These are phyloP conservation scores for Paraurostyla sp. DNA, from an alignment of 73 alveolate species.

Conservation along the genomic window DNA sequence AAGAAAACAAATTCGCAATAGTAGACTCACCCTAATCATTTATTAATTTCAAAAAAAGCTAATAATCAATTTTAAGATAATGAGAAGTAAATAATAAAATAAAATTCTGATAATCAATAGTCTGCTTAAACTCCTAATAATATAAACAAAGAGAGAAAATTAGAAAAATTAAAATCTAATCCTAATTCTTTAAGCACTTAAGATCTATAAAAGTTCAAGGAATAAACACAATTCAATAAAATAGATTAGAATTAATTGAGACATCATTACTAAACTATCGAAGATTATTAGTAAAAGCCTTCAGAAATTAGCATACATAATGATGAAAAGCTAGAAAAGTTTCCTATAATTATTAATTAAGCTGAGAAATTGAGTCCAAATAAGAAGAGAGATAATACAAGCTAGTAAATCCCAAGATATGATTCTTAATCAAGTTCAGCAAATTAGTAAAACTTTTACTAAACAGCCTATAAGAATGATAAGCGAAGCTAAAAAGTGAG, in stretches of 20 bases:
- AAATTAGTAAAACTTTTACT: neutral
- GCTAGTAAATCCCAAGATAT: neutral
- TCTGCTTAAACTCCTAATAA: neutral
- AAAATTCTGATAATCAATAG: neutral
- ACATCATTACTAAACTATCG: neutral
- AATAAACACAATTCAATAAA: neutral
- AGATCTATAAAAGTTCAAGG: neutral
- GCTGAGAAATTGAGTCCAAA: neutral
- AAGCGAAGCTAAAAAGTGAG: neutral
- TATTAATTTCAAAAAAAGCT: neutral
- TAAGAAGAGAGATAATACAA: neutral
- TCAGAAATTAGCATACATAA: neutral
- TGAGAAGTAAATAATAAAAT: too few relatives aligned
- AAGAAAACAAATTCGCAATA: neutral
- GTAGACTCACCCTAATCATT: neutral
- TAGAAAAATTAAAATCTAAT: neutral
- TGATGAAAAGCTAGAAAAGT: neutral
- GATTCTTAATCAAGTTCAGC: neutral
- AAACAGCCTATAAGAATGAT: constrained; percentile 19
- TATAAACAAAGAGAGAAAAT: neutral
- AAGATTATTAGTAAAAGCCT: neutral
- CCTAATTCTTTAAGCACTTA: neutral
- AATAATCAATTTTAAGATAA: too few relatives aligned
- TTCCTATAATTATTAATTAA: neutral
- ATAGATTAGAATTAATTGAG: neutral